phyloP scores from a whole-genome alignment of 306 rosid genomes.

The Biancaea sappan region DNA sequence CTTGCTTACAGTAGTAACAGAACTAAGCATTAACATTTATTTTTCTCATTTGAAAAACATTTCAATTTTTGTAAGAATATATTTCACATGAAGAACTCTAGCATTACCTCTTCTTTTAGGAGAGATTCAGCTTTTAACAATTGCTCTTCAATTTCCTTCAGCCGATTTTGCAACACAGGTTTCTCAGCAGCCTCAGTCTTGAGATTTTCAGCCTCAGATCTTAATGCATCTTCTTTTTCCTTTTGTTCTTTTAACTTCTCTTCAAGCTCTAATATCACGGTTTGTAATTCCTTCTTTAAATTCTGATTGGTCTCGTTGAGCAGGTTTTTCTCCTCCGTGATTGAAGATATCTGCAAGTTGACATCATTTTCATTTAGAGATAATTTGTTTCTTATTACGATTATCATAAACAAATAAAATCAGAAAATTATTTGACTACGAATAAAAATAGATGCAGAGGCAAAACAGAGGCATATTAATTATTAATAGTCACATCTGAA shows the following conservation, averaged over 20 bases:
- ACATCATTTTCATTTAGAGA: conserved; percentile 30
- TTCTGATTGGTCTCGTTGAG: conserved; percentile 71
- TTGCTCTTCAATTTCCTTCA: conserved; percentile 66
- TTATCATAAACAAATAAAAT: conserved; percentile 8
- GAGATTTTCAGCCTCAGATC: conserved; percentile 64
- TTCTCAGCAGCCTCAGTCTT: conserved; percentile 69
- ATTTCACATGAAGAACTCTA: not conserved
- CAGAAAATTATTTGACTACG: not conserved
- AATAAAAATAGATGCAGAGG: conserved; percentile 5
- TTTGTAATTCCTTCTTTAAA: conserved; percentile 71
- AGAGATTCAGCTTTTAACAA: conserved; percentile 63
- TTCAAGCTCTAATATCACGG: conserved; percentile 66
- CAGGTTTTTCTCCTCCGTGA: conserved; percentile 74
- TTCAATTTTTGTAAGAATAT: not conserved
- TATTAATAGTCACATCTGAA: conserved; percentile 27
- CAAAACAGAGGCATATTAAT: not conserved
- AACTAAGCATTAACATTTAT: not conserved
- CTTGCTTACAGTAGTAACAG: not conserved
- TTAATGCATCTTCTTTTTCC: conserved; percentile 58
- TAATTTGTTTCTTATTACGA: not conserved
- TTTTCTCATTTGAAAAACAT: not conserved
- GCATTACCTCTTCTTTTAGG: conserved; percentile 70
- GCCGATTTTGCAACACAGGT: conserved; percentile 54
- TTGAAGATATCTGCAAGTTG: conserved; percentile 69
- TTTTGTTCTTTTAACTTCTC: conserved; percentile 65